Evolutionary conservation across 768 basidiomycete genomes (phyloP), one percentile per base, ranked within the genome.

Genomic region (Epithele typhae): DNA sequence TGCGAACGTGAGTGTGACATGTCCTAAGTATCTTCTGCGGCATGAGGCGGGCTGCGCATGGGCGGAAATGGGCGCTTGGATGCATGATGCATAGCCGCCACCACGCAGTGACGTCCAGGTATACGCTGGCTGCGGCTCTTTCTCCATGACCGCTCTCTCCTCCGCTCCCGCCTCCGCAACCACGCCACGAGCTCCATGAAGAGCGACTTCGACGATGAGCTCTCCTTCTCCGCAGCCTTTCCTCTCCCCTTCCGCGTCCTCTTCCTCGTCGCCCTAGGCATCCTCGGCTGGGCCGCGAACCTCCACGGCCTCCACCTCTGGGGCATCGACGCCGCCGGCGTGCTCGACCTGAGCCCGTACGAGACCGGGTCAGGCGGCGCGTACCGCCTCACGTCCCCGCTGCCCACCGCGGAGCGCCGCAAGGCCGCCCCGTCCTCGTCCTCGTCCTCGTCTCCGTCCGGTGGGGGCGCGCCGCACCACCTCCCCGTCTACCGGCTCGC

Each of bases 161-260:
- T 41, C 25, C 42, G 40, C 32, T 15, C 40, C 17, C 23, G 15
- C 37, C 30, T 37, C n/a, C 39, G 37, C 46, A 30, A 32, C 42
- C 38, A 53, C 18, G 39, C 12, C 36, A 23, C 11, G 37, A n/a
- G 5, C 38, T 34, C 27, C 37, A 74, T 73, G 72, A 55, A 63
- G 41, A 47, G 55, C 47, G 36, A 62, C 49, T 56, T 56, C 35
- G 52, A 56, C 44, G 56, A 68, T 52, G 76, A 80, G 52, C 62
- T 73, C 37, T 66, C 73, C 36, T 70, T 79, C 47, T 73, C 78
- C 43, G 69, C 75, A 30, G 67, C 68, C 17, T 87, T 95, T 61
- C 95, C 96, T 10, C 76, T 99, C 1, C 95, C 96, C 1, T 97
- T 92, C 63, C 87, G 96, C 52, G 90, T 92, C 21, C 77, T 96